A percentile compares a stretch with the other conserved stretches of the same genome.
These are phyloP conservation scores for Yamadazyma blattariae DNA, from an alignment of 1,139 yeast genomes.

Conservation along the genomic window DNA sequence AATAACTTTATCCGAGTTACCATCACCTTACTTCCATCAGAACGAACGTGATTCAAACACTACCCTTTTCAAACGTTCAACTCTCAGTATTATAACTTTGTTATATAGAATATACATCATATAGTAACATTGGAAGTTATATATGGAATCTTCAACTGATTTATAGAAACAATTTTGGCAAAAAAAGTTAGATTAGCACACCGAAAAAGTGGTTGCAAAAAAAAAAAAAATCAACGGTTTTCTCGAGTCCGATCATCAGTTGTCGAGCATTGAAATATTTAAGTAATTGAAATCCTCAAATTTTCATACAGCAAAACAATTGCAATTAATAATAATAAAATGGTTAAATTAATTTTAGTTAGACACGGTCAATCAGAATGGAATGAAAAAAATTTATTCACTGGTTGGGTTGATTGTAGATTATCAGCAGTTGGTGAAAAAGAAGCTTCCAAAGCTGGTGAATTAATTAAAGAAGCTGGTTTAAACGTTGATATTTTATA, in stretches of 20 bases:
- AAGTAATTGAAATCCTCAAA: not conserved
- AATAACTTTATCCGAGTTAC: not conserved
- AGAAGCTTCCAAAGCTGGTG: conserved; percentile 95
- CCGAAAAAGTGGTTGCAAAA: not conserved
- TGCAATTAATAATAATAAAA: conserved; percentile 16
- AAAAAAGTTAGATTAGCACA: too few species aligned
- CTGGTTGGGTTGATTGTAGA: conserved; percentile 98
- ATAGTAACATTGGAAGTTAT: too few species aligned
- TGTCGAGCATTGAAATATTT: conserved; percentile 9
- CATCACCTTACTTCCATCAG: conserved; percentile 1
- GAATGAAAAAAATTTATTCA: conserved; percentile 97
- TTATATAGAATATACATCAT: too few species aligned
- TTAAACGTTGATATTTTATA: conserved; percentile 82
- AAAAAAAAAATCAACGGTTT: conserved; percentile 15
- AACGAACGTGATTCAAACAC: too few species aligned
- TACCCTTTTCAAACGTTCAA: too few species aligned
- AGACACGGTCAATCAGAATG: conserved; percentile 99
- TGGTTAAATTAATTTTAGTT: conserved; percentile 74
- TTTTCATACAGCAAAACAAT: not conserved
- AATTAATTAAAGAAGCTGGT: conserved; percentile 82
- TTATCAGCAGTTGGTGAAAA: conserved; percentile 81
- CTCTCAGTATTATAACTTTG: too few species aligned
- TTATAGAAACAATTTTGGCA: too few species aligned
- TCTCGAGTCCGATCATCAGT: conserved; percentile 25
- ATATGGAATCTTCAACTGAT: too few species aligned